Conservation (phyloP, 768 basidiomycete species). For the Hortiboletus flavorubellus region DNA sequence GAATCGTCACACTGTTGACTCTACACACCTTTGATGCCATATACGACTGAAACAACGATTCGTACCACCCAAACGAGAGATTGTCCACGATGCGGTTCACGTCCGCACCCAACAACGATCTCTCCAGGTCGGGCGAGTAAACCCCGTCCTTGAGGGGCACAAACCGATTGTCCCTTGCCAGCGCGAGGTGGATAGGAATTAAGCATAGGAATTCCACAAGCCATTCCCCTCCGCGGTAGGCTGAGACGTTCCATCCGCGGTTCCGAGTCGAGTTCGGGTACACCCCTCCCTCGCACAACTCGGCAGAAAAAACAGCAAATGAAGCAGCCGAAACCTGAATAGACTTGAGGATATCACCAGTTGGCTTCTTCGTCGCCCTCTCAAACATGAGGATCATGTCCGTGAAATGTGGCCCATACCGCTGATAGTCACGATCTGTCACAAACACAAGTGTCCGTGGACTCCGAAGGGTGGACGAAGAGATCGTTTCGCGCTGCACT, state of each 20-base stretch:
- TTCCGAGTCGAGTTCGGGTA: not conserved
- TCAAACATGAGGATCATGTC: conserved; percentile 48
- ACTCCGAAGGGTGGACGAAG: conserved; percentile 31
- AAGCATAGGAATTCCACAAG: conserved; percentile 56
- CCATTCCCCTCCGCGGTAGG: conserved; percentile 56
- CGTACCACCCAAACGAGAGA: conserved; percentile 63
- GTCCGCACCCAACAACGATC: conserved; percentile 54
- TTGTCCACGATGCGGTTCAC: conserved; percentile 52
- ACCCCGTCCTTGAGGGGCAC: conserved; percentile 60
- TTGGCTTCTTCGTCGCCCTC: conserved; percentile 49
- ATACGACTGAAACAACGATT: conserved; percentile 60
- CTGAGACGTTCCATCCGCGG: conserved; percentile 32
- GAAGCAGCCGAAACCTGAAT: conserved; percentile 34
- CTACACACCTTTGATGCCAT: conserved; percentile 49
- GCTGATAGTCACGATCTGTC: conserved; percentile 34
- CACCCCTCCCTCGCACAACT: conserved; percentile 2
- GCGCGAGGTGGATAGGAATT: conserved; percentile 61
- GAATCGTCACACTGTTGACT: fast-evolving
- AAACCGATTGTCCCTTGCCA: conserved; percentile 58
- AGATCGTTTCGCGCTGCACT: conserved; percentile 44
- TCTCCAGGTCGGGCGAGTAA: conserved; percentile 47
- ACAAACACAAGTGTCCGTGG: conserved; percentile 42
- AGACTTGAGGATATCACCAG: conserved; percentile 38
- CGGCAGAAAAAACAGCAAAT: conserved; percentile 27
- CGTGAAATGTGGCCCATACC: conserved; percentile 42